Conservation (phyloP, 2,329 filamentous ascomycete genomes). For the Fusarium nygamai region DNA sequence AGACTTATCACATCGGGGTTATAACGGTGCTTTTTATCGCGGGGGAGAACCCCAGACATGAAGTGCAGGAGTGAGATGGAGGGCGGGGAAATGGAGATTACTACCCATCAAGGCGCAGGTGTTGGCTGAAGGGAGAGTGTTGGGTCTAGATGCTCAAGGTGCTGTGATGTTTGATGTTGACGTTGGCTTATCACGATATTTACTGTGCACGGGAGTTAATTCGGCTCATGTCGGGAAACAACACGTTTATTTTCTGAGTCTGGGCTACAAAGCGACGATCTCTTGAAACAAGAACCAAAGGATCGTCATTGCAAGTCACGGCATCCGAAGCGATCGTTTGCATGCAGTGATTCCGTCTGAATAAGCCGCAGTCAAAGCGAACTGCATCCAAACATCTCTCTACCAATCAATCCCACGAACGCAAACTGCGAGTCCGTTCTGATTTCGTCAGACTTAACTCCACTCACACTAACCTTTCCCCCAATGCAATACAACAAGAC, state of each 20-base stretch:
- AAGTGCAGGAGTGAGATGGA: not conserved
- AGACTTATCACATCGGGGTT: not conserved
- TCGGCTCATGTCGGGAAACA: slow-evolving; percentile 22
- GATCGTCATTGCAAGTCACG: slow-evolving; percentile 1
- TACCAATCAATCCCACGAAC: not conserved
- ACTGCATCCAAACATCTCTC: not conserved
- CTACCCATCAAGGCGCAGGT: no score
- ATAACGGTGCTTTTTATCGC: not conserved
- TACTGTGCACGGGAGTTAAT: not conserved
- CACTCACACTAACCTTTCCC: slow-evolving; percentile 29
- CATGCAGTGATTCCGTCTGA: not conserved
- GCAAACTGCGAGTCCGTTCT: not conserved
- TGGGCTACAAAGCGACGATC: not conserved
- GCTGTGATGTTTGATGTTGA: not conserved
- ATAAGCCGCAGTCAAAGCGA: slow-evolving; percentile 10
- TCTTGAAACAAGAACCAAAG: not conserved
- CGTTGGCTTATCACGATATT: slow-evolving; percentile 1
- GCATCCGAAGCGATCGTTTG: slow-evolving; percentile 1
- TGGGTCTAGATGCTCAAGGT: not conserved
- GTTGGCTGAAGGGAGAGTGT: no score
- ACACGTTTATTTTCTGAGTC: not conserved
- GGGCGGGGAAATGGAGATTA: slow-evolving; percentile 1
- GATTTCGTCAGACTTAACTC: slow-evolving; percentile 15
- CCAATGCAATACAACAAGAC: slow-evolving; percentile 6
- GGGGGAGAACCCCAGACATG: slow-evolving; percentile 4